Percentiles rank a stretch among this genome's conserved stretches.
Conservation (phyloP, 192 early-diverging fungal genomes). For the Polychytrium aggregatum region DNA sequence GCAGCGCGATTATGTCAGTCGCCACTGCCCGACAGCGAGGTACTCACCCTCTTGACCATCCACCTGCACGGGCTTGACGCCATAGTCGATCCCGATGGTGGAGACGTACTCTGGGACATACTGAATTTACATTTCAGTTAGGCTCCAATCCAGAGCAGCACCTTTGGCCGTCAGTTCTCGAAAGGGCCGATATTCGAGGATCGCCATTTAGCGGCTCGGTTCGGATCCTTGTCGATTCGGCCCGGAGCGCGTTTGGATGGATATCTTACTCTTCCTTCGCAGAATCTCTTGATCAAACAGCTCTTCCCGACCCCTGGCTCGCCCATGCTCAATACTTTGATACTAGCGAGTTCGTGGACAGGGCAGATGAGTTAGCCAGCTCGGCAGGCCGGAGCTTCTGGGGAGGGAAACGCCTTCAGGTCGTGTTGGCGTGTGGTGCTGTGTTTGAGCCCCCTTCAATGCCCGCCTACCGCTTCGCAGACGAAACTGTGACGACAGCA, state of each 20-base stretch:
- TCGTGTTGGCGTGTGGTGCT: no score
- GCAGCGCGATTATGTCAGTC: no score
- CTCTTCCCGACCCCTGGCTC: constrained; percentile 41
- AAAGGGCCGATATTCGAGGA: constrained; percentile 1
- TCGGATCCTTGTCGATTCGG: background rate
- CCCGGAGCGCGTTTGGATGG: no score
- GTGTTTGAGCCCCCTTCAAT: no score
- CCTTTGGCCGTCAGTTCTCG: background rate
- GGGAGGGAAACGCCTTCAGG: no score
- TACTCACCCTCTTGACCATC: constrained; percentile 27
- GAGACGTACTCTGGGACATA: constrained; percentile 42
- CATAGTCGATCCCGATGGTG: constrained; percentile 54
- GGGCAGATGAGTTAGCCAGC: background rate
- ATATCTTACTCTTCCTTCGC: constrained; percentile 32
- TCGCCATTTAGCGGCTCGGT: background rate
- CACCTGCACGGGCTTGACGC: constrained; percentile 34
- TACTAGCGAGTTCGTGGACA: constrained; percentile 8
- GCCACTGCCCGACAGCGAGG: no score
- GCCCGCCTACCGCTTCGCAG: constrained; percentile 10
- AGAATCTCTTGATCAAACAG: constrained; percentile 46
- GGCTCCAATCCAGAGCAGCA: background rate
- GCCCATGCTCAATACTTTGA: constrained; percentile 38
- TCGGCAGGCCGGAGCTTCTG: background rate
- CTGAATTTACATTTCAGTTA: constrained; percentile 8
- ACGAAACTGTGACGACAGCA: constrained; percentile 6